Conservation (phyloP, 2,329 filamentous ascomycete genomes). For the Thermothelomyces thermophilus region DNA sequence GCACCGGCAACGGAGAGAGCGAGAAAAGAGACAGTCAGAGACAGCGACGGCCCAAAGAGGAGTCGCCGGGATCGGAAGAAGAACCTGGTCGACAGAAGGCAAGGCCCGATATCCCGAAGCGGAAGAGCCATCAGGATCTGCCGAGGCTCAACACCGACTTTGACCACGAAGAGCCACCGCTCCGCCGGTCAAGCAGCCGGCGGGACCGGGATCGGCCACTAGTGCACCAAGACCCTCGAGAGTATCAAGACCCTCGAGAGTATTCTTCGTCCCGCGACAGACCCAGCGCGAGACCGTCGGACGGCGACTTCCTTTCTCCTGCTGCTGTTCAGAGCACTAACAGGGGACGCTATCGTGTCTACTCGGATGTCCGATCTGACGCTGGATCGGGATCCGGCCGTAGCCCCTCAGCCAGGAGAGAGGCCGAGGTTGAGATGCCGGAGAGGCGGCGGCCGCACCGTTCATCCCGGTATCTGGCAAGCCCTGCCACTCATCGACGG, state of each 20-base stretch:
- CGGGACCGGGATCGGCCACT: conserved; percentile 19
- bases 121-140: conserved; percentile 36
- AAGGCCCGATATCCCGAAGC: conserved; percentile 29
- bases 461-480: conserved; percentile 15
- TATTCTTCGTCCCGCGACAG: conserved; percentile 29
- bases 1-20: conserved; percentile 1
- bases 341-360: conserved; percentile 38
- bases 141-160: conserved; percentile 41
- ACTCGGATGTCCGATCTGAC: conserved; percentile 30
- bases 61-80: conserved; percentile 27
- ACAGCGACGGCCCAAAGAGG: conserved; percentile 17
- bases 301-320: conserved; percentile 37
- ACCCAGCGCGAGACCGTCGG: conserved; percentile 20
- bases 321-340: conserved; percentile 37
- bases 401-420: conserved; percentile 16
- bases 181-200: conserved; percentile 21
- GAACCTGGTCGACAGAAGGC: conserved; percentile 19
- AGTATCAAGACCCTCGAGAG: conserved; percentile 29
- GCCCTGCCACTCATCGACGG: conserved; percentile 29
- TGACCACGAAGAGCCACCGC: conserved; percentile 23
- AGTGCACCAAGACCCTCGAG: conserved; percentile 25
- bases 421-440: conserved; percentile 13
- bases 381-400: conserved; percentile 8
- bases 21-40: conserved; percentile 24
- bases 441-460: conserved; percentile 19